phyloP scores from a whole-genome alignment of 176 grass and related monocot genomes.

The Triticum monococcum region DNA sequence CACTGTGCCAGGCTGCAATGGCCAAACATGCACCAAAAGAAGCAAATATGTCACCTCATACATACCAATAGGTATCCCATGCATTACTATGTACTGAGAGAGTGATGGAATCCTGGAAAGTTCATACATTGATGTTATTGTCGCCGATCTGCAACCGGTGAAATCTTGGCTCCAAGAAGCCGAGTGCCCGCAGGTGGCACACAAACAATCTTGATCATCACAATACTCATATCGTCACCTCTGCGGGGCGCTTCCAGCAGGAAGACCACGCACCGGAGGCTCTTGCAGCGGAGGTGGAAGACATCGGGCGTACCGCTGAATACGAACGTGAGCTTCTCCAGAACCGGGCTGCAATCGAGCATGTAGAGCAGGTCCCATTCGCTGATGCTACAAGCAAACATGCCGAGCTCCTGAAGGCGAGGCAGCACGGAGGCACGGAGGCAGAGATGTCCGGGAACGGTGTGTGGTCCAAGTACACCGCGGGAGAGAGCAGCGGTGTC shows the following conservation, averaged over 20 bases:
- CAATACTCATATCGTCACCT: neutral
- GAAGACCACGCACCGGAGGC: constrained; percentile 17
- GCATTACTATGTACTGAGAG: neutral
- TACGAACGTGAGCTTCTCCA: constrained; percentile 16
- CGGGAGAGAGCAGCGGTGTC: neutral
- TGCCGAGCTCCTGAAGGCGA: neutral
- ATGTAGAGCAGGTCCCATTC: neutral
- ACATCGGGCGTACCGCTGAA: neutral
- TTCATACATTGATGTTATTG: neutral
- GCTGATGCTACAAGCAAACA: neutral
- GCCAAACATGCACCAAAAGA: neutral
- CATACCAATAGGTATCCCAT: neutral
- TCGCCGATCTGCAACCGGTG: constrained; percentile 19
- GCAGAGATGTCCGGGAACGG: neutral
- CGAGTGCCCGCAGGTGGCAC: neutral
- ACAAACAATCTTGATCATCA: neutral
- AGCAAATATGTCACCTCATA: neutral
- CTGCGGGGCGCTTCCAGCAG: neutral
- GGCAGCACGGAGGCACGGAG: neutral
- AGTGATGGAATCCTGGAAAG: neutral
- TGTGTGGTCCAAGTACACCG: no score
- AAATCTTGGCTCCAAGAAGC: neutral
- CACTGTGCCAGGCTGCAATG: constrained; percentile 6
- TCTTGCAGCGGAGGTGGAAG: constrained; percentile 6
- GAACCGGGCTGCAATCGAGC: constrained; percentile 13